Evolutionary conservation across 1,284 basidiomycete genomes (phyloP).

Genomic region (Ceratobasidium sp.): DNA sequence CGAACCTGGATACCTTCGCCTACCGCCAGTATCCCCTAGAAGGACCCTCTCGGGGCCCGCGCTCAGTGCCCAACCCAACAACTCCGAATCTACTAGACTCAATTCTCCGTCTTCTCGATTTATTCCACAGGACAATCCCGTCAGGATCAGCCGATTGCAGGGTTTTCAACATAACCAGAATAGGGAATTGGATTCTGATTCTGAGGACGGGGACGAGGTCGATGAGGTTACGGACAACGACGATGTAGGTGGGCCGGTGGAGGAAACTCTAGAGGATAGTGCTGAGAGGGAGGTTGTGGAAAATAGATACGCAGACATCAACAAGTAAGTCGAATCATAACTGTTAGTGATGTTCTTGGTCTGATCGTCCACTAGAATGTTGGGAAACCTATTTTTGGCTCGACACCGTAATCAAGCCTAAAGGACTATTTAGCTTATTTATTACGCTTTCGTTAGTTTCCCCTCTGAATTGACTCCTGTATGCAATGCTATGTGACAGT

Average conservation of each 20-base stretch:
- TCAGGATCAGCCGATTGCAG: constrained; percentile 19
- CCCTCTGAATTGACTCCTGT: not conserved
- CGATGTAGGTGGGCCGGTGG: constrained; percentile 38
- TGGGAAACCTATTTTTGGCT: constrained; percentile 70
- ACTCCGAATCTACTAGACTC: not conserved
- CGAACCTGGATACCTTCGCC: not conserved
- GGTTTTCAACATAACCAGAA: not conserved
- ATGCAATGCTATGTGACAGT: not conserved
- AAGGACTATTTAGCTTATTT: not conserved
- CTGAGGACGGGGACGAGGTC: not conserved
- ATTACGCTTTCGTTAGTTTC: not conserved
- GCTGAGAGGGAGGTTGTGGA: constrained; percentile 20
- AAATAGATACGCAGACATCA: constrained; percentile 23
- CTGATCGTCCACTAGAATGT: constrained; percentile 52
- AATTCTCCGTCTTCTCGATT: constrained; percentile 1
- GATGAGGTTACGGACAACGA: constrained; percentile 51
- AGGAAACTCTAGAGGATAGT: constrained; percentile 46
- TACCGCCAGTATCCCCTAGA: not conserved
- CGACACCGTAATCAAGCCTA: constrained; percentile 57
- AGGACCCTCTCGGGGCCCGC: constrained; percentile 4
- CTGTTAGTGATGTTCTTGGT: not conserved
- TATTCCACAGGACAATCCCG: constrained; percentile 15
- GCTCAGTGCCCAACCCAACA: not conserved
- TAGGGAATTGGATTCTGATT: constrained; percentile 23
- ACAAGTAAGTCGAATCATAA: constrained; percentile 23